Evolutionary conservation across 352 stramenopile genomes (phyloP).

Genomic region (Pythium dissotocum): DNA sequence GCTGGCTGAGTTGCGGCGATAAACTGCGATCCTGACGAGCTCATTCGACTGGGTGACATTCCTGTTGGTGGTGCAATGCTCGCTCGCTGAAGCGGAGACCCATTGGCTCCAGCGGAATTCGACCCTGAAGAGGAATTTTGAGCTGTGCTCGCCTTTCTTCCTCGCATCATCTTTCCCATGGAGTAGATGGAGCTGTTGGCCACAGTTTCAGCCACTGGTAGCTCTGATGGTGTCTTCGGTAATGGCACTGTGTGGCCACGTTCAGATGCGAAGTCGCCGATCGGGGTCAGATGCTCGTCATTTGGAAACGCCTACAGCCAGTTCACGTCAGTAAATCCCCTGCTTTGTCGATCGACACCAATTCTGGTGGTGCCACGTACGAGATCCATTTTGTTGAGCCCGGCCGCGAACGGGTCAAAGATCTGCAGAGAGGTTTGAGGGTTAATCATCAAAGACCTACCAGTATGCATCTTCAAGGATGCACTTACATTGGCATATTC

Average conservation of each 20-base stretch:
- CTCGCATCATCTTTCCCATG: conserved; percentile 69
- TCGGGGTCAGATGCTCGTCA: conserved; percentile 78
- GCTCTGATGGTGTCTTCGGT: conserved; percentile 56
- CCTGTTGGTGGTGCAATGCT: conserved; percentile 14
- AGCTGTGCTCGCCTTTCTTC: conserved; percentile 48
- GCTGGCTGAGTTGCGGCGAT: conserved; percentile 9
- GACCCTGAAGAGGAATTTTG: conserved; percentile 27
- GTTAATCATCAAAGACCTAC: background rate
- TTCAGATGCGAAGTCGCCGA: conserved; percentile 70
- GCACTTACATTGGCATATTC: conserved; percentile 57
- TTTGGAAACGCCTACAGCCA: conserved; percentile 68
- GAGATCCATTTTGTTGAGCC: conserved; percentile 70
- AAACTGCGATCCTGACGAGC: conserved; percentile 31
- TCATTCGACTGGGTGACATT: conserved; percentile 32
- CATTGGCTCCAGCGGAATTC: conserved; percentile 19
- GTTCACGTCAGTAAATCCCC: background rate
- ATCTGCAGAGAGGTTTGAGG: conserved; percentile 37
- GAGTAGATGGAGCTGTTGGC: conserved; percentile 53
- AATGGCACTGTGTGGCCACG: conserved; percentile 71
- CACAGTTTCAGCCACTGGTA: conserved; percentile 45
- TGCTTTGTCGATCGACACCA: background rate
- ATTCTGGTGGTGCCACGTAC: conserved; percentile 25
- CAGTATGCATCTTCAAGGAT: background rate
- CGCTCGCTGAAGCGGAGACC: conserved; percentile 26
- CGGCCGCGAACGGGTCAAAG: conserved; percentile 75